Evolutionary conservation across 768 basidiomycete genomes (phyloP), one percentile per base, ranked within the genome.

Genomic region (Chalciporus piperatus): DNA sequence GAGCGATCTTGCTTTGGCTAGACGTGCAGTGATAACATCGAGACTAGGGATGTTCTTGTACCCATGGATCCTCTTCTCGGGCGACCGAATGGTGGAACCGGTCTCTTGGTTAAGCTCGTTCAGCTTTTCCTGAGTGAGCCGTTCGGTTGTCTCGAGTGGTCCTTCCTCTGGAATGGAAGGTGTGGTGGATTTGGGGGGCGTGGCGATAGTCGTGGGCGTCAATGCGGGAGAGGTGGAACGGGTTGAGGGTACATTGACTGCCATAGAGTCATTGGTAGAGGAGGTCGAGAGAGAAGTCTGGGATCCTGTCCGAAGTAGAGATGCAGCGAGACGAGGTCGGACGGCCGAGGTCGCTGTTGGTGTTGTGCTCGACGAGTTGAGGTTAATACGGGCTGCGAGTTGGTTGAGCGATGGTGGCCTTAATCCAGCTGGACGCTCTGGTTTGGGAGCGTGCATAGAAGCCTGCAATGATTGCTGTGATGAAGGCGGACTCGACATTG

Each of bases 1-100:
- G 46, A 91, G 76, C 32, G 82, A 75, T 47, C 85, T 75, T 25
- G 85, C 75, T 71, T 87, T 87, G 47, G 83, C 87, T 51, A 92
- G 72, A 33, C 87, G 81, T 28, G 85, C 86, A 1, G 90, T 88
- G 72, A 93, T 92, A 25, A 87, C 88, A 63, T 92, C 89, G 48
- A 93, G 79, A 55, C 81, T 83, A 13, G 91, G 91, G 40, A 92
- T 87, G 62, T 91, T 92, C 83, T 91, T 92, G 71, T 90, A 92
- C 20, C 90, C 90, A 33, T 72, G 70, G 48, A 72, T 61, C 68
- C 76, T 79, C 57, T 66, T 69, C 66, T 72, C 71, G 25, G 28
- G 39, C 17, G 3, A 60, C 40, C 60, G 64, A 22, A 63, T 50
- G 19, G 70, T 63, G 3, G 62, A 52, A 11, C 62, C 50, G 1